Evolutionary conservation across 345 rosid genomes (phyloP), one percentile per base, ranked within the genome.

Genomic region (Tarenaya hassleriana): DNA sequence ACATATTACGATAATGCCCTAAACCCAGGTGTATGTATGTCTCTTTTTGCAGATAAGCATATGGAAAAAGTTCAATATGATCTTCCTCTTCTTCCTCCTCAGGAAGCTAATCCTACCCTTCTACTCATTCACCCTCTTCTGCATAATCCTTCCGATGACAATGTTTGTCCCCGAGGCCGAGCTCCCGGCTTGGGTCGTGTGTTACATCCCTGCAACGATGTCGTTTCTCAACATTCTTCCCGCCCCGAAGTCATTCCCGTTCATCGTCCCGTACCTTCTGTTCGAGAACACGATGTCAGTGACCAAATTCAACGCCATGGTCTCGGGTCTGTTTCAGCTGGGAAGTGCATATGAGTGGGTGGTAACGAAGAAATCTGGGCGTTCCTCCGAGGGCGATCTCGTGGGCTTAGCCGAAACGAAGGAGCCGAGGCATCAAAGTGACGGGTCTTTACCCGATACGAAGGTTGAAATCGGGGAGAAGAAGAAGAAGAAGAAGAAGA

Each of bases 281-380:
- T 89, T 89, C 4, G 97, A 89, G 71, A 89, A 89, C 67, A 89
- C 97, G 7, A 89, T 89, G 97, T 89, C 97, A 0, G 95, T 89
- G 18, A 89, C 97, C 69, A 89, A 89, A 73, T 89, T 89, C 82
- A 81, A 83, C 40, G 95, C 97, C 1, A 89, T 89, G 97, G 69
- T 89, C 55, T 89, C 97, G 7, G 97, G 97, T 27, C 62, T 89
- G 12, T 89, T 89, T 75, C 97, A 89, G 77, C 95, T 89, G 0
- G 95, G 97, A 19, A 89, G 95, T 63, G 95, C 97, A 4, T 86
- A 86, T 20, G 97, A 89, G 45, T 89, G 97, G 97, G 95, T 89
- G 12, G 95, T 89, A 21, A 89, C 97, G 0, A 89, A 89, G 67
- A 89, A 89, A 73, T 89, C 95, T 0, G 97, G 97, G n/a, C 75